Conservation (phyloP, 257 asterid genomes). For the Gentiana macrophylla region DNA sequence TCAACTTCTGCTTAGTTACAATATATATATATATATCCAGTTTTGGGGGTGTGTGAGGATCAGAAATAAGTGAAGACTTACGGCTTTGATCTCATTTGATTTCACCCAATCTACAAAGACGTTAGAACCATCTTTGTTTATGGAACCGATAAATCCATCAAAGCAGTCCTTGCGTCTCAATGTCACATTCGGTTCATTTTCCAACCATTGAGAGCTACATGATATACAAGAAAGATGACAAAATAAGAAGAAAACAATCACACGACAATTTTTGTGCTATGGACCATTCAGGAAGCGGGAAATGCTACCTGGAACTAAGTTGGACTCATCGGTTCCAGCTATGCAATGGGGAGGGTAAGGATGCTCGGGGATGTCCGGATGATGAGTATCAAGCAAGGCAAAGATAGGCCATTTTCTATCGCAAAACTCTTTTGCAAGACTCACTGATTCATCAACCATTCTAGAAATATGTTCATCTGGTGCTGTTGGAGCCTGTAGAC, state of each 20-base stretch:
- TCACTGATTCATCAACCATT: slow-evolving; percentile 80
- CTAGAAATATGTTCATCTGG: slow-evolving; percentile 58
- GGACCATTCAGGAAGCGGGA: not conserved
- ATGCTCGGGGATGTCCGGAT: slow-evolving; percentile 80
- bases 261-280: too few species aligned
- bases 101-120: slow-evolving; percentile 82
- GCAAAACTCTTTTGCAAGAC: slow-evolving; percentile 53
- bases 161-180: slow-evolving; percentile 72
- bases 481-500: slow-evolving; percentile 64
- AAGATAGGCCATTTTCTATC: slow-evolving; percentile 70
- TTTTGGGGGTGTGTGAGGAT: too few species aligned
- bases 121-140: slow-evolving; percentile 80
- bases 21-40: not conserved
- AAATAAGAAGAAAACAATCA: slow-evolving; percentile 1
- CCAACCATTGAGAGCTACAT: slow-evolving; percentile 80
- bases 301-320: slow-evolving; percentile 62
- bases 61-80: slow-evolving; percentile 21
- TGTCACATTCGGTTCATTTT: slow-evolving; percentile 66
- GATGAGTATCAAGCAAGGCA: slow-evolving; percentile 67
- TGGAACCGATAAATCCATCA: slow-evolving; percentile 76
- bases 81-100: slow-evolving; percentile 53
- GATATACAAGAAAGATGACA: slow-evolving; percentile 13
- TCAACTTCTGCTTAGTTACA: not conserved
- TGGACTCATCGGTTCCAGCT: slow-evolving; percentile 63
- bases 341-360: slow-evolving; percentile 96